Percentiles rank a stretch among this genome's conserved stretches.
These are phyloP conservation scores for Sporisorium exsertum DNA, from an alignment of 1,284 basidiomycete genomes.

Conservation along the genomic window DNA sequence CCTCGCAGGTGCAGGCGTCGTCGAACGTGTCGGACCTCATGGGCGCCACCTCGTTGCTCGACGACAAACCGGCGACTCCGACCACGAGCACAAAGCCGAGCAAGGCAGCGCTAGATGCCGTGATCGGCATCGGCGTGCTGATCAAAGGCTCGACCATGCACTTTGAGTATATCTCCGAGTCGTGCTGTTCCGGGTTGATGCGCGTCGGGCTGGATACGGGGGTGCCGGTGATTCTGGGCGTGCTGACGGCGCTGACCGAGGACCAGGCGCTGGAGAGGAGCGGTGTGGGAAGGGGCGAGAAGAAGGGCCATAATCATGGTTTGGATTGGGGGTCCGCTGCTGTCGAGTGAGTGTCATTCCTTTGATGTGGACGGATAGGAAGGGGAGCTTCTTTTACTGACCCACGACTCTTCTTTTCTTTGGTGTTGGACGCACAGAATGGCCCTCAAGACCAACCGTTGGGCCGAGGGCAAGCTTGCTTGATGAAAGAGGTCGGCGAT, in stretches of 20 bases:
- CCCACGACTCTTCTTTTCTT: background rate
- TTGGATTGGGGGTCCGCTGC: constrained; percentile 96
- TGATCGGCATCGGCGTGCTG: constrained; percentile 95
- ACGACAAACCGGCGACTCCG: constrained; percentile 39
- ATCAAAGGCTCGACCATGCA: constrained; percentile 79
- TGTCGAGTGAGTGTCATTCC: constrained; percentile 75
- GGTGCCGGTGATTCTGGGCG: constrained; percentile 95
- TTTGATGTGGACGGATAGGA: background rate
- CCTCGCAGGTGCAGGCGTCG: constrained; percentile 81
- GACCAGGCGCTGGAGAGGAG: constrained; percentile 94
- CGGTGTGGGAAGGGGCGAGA: constrained; percentile 76
- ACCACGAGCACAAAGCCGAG: constrained; percentile 22
- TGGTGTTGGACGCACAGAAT: constrained; percentile 34
- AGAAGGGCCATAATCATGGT: constrained; percentile 90
- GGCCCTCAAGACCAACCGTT: constrained; percentile 61
- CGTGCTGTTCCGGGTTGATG: constrained; percentile 92
- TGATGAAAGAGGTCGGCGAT: background rate
- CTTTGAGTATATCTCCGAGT: constrained; percentile 86
- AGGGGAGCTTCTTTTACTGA: background rate
- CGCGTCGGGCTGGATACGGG: constrained; percentile 90
- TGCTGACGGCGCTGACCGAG: constrained; percentile 90
- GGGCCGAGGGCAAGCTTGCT: constrained; percentile 56
- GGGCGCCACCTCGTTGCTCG: constrained; percentile 73
- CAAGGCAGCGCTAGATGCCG: constrained; percentile 77
- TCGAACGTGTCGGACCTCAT: constrained; percentile 82